Evolutionary conservation across 768 basidiomycete genomes (phyloP).

Genomic region (Leccinum olivaceopallidum): DNA sequence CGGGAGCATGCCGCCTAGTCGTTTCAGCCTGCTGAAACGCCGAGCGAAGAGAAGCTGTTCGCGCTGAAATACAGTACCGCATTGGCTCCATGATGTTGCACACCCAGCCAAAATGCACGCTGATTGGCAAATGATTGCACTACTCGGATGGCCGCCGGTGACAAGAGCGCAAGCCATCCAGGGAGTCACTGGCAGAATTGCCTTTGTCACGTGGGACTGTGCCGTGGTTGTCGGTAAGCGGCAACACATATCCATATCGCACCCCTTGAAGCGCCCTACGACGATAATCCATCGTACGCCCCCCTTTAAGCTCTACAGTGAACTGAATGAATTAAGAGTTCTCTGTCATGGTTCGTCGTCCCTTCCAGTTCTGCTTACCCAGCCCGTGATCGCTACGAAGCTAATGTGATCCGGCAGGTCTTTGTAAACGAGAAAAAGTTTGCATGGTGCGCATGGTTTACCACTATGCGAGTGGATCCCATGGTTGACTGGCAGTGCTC

Average conservation of each 20-base stretch:
- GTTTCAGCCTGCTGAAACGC: not conserved
- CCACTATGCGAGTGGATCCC: not conserved
- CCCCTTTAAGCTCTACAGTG: not conserved
- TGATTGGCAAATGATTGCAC: not conserved
- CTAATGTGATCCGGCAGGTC: conserved; percentile 44
- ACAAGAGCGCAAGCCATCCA: too few relatives aligned
- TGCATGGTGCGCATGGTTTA: conserved; percentile 59
- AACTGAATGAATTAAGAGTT: conserved; percentile 16
- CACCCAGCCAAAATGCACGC: not conserved
- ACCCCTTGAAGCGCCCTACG: not conserved
- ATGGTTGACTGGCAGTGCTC: conserved; percentile 13
- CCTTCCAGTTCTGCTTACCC: not conserved
- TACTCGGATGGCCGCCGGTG: too few relatives aligned
- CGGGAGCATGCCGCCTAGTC: not conserved
- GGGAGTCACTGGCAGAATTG: too few relatives aligned
- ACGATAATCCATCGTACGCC: not conserved
- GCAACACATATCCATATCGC: not conserved
- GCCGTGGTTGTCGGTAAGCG: too few relatives aligned
- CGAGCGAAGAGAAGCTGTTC: not conserved
- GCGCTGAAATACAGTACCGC: not conserved
- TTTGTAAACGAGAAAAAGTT: conserved; percentile 72
- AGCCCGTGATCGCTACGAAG: not conserved
- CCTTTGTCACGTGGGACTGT: not conserved
- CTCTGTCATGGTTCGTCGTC: conserved; percentile 24
- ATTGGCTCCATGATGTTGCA: too few relatives aligned